Percentiles rank a stretch among this genome's conserved stretches.
These are phyloP conservation scores for Prunus mume DNA, from an alignment of 306 rosid genomes.

Conservation along the genomic window DNA sequence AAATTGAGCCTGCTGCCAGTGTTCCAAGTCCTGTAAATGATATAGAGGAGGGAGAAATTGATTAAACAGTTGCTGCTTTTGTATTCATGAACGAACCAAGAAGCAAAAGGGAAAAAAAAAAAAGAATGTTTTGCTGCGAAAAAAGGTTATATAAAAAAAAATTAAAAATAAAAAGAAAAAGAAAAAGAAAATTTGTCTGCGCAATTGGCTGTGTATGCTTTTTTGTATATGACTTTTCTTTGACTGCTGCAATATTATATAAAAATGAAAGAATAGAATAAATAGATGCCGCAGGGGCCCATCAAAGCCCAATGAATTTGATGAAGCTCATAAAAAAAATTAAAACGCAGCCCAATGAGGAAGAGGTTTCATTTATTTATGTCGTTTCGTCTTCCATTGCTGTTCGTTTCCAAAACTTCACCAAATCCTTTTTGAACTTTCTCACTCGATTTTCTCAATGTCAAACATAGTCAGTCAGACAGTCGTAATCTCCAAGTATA, in stretches of 20 bases:
- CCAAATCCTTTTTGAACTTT: background rate
- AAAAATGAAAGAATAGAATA: background rate
- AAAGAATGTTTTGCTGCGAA: background rate
- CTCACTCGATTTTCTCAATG: too few species aligned
- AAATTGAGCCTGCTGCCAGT: conserved; percentile 38
- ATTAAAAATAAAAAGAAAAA: too few species aligned
- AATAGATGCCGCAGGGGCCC: background rate
- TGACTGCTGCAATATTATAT: background rate
- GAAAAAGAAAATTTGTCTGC: background rate
- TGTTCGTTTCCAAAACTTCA: background rate
- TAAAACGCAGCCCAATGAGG: too few species aligned
- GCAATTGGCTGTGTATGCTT: background rate
- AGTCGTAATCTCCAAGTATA: background rate
- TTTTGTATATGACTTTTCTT: background rate
- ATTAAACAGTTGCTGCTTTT: conserved; percentile 30
- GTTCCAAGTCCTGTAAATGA: conserved; percentile 48
- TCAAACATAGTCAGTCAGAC: background rate
- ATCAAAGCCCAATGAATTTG: background rate
- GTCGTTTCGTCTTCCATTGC: too few species aligned
- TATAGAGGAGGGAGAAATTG: conserved; percentile 85
- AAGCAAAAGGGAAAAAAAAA: background rate
- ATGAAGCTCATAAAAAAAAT: background rate
- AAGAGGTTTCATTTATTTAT: too few species aligned
- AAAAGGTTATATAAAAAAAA: background rate
- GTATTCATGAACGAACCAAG: conserved; percentile 15